Evolutionary conservation across 176 grass and related monocot genomes (phyloP), one percentile per base, ranked within the genome.

Genomic region (Carex myosuroides): DNA sequence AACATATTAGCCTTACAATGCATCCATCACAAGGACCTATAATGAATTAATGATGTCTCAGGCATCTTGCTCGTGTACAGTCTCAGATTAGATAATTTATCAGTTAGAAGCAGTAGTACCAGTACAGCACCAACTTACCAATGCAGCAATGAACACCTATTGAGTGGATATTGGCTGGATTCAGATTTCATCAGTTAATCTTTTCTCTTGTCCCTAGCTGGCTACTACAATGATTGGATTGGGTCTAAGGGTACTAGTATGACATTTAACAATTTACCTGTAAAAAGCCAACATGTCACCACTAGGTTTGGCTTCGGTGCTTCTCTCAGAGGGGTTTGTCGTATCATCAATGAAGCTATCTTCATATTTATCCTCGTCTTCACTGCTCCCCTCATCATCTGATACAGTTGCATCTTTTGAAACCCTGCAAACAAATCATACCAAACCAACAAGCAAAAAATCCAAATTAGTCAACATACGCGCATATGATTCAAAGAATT

Each of bases 331-430:
- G 60, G 80, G 88, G 82, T 86, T 95, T 89, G 69, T 82, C 58
- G 76, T 80, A 76, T 93, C 93, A 87, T 95, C 89, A 79, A 93
- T 95, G 85, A 95, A 93, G 75, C 92, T 98, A 69, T 90, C 91
- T 83, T 98, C 89, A 6, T 95, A 98, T 89, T 88, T 89, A 64
- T 93, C 86, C 24, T 90, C 86, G 71, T 67, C 85, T 60, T 63
- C 89, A 86, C 84, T 60, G 44, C 94, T 87, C 82, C 78, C 73
- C 87, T 93, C 92, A 78, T 98, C 90, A 13, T 88, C 92, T 75
- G 95, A 95, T 85, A 90, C 88, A 85, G 89, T 79, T 69, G 74
- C 89, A 91, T 95, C 95, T 63, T 87, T 84, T 81, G 95, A 98
- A 70, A 95, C 92, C 86, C 91, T 95, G 48, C 13, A 90, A 79